Evolutionary conservation across 129 eudicot genomes (phyloP).

Genomic region (Oenanthe sinensis): DNA sequence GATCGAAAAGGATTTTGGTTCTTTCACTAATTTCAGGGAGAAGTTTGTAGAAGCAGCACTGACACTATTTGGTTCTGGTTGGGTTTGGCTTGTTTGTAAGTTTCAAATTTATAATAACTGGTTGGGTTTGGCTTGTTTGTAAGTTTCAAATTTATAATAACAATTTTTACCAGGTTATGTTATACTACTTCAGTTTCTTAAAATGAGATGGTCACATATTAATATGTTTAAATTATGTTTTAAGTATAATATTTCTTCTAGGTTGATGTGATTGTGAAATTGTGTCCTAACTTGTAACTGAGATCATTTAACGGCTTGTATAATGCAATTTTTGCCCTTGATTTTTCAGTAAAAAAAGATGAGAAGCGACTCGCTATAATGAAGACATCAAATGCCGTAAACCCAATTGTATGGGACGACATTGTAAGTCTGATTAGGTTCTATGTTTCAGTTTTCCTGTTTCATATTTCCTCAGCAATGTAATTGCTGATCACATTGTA

Average conservation of each 20-base stretch:
- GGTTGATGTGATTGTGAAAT: background rate
- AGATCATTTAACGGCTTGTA: background rate
- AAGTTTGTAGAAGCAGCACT: conserved; percentile 62
- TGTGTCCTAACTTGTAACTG: background rate
- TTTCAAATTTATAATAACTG: conserved; percentile 19
- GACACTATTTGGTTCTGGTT: conserved; percentile 79
- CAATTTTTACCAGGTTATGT: conserved; percentile 10
- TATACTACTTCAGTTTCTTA: background rate
- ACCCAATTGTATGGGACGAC: conserved; percentile 80
- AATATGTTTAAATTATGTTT: background rate
- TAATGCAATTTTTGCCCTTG: background rate
- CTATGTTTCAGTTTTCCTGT: background rate
- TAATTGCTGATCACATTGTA: background rate
- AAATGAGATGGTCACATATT: background rate
- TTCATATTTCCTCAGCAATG: background rate
- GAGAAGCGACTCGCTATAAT: conserved; percentile 64
- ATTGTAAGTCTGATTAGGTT: conserved; percentile 49
- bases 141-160: conserved; percentile 25
- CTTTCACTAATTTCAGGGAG: conserved; percentile 65
- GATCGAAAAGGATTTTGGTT: conserved; percentile 89
- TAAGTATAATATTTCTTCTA: background rate
- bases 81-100: conserved; percentile 99
- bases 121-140: conserved; percentile 99
- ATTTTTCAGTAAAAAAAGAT: conserved; percentile 62
- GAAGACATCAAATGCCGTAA: conserved; percentile 72